Evolutionary conservation across 495 filamentous ascomycete genomes (phyloP).

Genomic region (Penicillium subrubescens): DNA sequence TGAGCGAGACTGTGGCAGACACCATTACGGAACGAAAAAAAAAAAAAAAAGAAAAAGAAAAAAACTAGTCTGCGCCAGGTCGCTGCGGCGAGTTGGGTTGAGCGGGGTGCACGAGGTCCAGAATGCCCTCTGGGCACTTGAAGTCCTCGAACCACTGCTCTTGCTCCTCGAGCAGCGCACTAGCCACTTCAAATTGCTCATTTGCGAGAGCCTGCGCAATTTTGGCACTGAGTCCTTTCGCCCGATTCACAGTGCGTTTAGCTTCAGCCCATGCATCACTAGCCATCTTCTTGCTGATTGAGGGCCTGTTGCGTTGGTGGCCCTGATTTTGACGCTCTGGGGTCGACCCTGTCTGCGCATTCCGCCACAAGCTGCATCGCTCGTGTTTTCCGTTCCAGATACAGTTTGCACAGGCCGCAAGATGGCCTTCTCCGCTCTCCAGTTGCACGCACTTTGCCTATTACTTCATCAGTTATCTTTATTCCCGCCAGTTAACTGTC

Average conservation of each 20-base stretch:
- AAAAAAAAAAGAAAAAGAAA: not conserved
- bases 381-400: not conserved
- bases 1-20: not conserved
- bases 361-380: not conserved
- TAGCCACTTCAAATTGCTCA: not conserved
- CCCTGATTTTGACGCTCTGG: not conserved
- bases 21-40: not conserved
- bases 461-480: not conserved
- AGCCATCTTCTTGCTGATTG: not conserved
- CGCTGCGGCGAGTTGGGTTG: not conserved
- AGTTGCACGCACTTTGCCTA: not conserved
- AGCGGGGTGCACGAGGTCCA: not conserved
- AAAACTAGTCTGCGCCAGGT: not conserved
- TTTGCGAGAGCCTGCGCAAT: not conserved
- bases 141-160: not conserved
- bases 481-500: not conserved
- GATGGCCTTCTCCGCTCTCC: not conserved
- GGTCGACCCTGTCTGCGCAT: not conserved
- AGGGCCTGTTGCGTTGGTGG: not conserved
- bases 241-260: not conserved
- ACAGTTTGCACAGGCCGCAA: not conserved
- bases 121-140: not conserved
- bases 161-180: not conserved
- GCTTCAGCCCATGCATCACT: not conserved
- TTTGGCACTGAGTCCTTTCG: not conserved